A percentile compares a stretch with the other conserved stretches of the same genome.
Evolutionary conservation across 2,329 filamentous ascomycete species (phyloP).

Genomic region (Cordyceps cicadae): DNA sequence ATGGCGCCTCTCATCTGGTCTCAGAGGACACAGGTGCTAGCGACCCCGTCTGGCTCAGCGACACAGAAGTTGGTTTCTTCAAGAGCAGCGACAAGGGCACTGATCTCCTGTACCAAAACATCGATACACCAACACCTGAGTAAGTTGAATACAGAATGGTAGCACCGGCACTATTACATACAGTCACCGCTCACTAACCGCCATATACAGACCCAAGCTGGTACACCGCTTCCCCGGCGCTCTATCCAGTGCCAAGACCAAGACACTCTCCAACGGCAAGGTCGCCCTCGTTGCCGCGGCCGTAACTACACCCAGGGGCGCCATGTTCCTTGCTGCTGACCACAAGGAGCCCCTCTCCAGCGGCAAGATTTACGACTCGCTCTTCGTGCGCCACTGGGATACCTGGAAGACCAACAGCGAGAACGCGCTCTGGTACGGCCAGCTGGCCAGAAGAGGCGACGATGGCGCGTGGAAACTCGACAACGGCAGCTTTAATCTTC

Average conservation of each 20-base stretch:
- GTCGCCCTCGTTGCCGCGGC: slow-evolving; percentile 53
- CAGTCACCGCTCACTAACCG: not conserved
- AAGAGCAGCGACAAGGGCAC: slow-evolving; percentile 41
- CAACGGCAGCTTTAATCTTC: slow-evolving; percentile 50
- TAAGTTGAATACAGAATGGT: slow-evolving; percentile 21
- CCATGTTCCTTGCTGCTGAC: slow-evolving; percentile 57
- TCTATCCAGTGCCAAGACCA: slow-evolving; percentile 52
- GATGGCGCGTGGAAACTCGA: slow-evolving; percentile 34
- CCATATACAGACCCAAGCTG: slow-evolving; percentile 26
- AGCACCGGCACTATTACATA: not conserved
- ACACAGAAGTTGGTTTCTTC: slow-evolving; percentile 52
- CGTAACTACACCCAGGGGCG: slow-evolving; percentile 58
- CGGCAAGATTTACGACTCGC: slow-evolving; percentile 62
- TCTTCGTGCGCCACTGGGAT: slow-evolving; percentile 82
- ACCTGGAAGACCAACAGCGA: slow-evolving; percentile 61
- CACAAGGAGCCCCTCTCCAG: slow-evolving; percentile 53
- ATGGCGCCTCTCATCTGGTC: slow-evolving; percentile 56
- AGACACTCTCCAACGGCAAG: slow-evolving; percentile 39
- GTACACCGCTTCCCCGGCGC: slow-evolving; percentile 42
- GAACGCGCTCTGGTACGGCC: slow-evolving; percentile 66
- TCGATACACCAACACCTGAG: slow-evolving; percentile 28
- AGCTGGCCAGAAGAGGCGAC: slow-evolving; percentile 38
- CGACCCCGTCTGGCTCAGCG: slow-evolving; percentile 70
- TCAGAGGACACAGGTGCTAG: slow-evolving; percentile 56
- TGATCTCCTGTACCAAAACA: slow-evolving; percentile 33